Percentiles rank a stretch among this genome's conserved stretches.
phyloP scores from a whole-genome alignment of 1,139 yeast genomes.

The Keqinozyma sinolaborantium region DNA sequence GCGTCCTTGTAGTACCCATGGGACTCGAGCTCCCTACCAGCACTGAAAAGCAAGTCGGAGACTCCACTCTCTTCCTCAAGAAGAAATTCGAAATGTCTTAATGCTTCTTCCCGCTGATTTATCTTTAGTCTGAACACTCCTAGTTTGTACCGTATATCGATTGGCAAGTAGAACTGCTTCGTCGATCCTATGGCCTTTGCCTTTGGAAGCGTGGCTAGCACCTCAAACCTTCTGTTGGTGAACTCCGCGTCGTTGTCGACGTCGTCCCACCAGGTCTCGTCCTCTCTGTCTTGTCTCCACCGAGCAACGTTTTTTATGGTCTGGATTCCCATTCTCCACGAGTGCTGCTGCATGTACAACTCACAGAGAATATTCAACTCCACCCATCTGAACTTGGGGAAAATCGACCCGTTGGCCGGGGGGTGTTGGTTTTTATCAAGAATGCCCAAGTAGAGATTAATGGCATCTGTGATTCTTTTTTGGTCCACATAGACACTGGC shows the following conservation, averaged over 20 bases:
- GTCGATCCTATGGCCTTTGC: slow-evolving; percentile 15
- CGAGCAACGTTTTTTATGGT: slow-evolving; percentile 71
- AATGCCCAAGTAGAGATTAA: slow-evolving; percentile 66
- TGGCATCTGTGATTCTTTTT: slow-evolving; percentile 76
- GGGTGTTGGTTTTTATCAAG: slow-evolving; percentile 52
- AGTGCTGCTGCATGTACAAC: slow-evolving; percentile 63
- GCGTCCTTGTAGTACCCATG: slow-evolving; percentile 74
- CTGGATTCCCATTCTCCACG: slow-evolving; percentile 61
- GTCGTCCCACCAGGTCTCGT: slow-evolving; percentile 85
- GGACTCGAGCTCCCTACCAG: slow-evolving; percentile 70
- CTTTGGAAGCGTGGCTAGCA: slow-evolving; percentile 13
- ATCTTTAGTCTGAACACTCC: slow-evolving; percentile 70
- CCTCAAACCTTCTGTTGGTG: slow-evolving; percentile 55
- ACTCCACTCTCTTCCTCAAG: slow-evolving; percentile 58
- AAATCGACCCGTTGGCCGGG: slow-evolving; percentile 12
- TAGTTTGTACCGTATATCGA: slow-evolving; percentile 80
- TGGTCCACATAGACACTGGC: slow-evolving; percentile 78
- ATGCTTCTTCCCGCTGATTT: slow-evolving; percentile 66
- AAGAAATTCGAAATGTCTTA: slow-evolving; percentile 56
- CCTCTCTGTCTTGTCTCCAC: slow-evolving; percentile 73
- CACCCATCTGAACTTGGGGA: slow-evolving; percentile 74
- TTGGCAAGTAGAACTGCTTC: slow-evolving; percentile 55
- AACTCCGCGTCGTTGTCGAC: slow-evolving; percentile 74
- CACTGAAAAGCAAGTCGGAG: slow-evolving; percentile 71
- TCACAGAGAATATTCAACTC: slow-evolving; percentile 83